Evolutionary conservation across 2,329 filamentous ascomycete species (phyloP).

Genomic region (Diaporthe caulivora): DNA sequence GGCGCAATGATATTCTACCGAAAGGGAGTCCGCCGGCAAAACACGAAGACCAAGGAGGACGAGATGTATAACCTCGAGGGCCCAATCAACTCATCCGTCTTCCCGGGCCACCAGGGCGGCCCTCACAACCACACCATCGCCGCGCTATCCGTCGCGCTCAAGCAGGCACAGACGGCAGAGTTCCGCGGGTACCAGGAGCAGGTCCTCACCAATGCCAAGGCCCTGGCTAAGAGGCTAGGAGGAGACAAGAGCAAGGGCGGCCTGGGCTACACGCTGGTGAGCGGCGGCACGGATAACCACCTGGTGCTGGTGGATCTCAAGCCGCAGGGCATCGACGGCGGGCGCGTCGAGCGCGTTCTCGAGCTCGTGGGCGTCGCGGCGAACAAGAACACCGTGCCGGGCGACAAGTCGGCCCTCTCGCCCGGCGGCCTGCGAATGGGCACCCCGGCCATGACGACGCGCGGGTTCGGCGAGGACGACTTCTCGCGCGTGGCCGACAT

Average conservation of each 20-base stretch:
- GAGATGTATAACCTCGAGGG: constrained; percentile 90
- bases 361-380: constrained; percentile 96
- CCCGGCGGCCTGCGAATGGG: constrained; percentile 95
- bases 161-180: constrained; percentile 89
- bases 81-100: constrained; percentile 96
- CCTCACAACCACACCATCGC: constrained; percentile 99
- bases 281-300: constrained; percentile 97
- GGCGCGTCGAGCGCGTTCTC: constrained; percentile 88
- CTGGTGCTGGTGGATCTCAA: constrained; percentile 94
- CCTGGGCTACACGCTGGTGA: constrained; percentile 89
- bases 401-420: constrained; percentile 92
- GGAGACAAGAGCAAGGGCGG: constrained; percentile 79
- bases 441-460: constrained; percentile 96
- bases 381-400: constrained; percentile 99
- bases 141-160: constrained; percentile 91
- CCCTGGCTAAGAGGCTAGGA: constrained; percentile 78
- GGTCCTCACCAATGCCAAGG: constrained; percentile 91
- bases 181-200: constrained; percentile 94
- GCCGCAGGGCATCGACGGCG: constrained; percentile 87
- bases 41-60: constrained; percentile 88
- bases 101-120: constrained; percentile 97
- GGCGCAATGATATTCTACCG: constrained; percentile 99
- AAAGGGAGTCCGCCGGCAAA: constrained; percentile 85
- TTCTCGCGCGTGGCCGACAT: constrained; percentile 89
- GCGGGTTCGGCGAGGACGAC: constrained; percentile 90